Conservation (phyloP, 2,329 filamentous ascomycete species). For the Fusarium chaquense region DNA sequence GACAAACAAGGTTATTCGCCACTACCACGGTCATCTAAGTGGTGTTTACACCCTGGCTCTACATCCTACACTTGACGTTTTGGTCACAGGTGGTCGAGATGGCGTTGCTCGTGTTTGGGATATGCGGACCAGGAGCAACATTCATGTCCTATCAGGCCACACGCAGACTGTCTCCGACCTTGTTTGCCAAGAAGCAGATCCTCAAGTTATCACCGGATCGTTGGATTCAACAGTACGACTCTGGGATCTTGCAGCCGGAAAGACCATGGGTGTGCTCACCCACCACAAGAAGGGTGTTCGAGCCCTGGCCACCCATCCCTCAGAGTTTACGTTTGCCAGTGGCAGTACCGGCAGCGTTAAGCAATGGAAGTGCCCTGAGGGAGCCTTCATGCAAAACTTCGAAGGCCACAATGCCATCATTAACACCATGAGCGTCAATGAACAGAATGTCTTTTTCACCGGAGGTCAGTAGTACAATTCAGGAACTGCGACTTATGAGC, state of each 20-base stretch:
- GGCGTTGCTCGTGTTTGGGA: slow-evolving; percentile 98
- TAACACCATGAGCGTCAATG: slow-evolving; percentile 92
- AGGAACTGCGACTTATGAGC: background rate
- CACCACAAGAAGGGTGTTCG: slow-evolving; percentile 99
- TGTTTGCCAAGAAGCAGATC: slow-evolving; percentile 94
- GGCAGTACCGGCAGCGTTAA: slow-evolving; percentile 95
- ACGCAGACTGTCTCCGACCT: slow-evolving; percentile 90
- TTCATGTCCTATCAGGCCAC: slow-evolving; percentile 93
- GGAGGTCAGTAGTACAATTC: slow-evolving; percentile 65
- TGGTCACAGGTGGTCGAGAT: slow-evolving; percentile 94
- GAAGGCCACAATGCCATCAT: slow-evolving; percentile 97
- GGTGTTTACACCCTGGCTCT: slow-evolving; percentile 93
- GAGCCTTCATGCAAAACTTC: slow-evolving; percentile 99
- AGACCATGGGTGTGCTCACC: slow-evolving; percentile 94
- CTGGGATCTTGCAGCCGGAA: slow-evolving; percentile 96
- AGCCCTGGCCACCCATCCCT: slow-evolving; percentile 84
- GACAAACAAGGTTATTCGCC: slow-evolving; percentile 98
- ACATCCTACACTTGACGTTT: slow-evolving; percentile 94
- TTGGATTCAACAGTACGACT: slow-evolving; percentile 91
- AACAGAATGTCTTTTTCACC: slow-evolving; percentile 94
- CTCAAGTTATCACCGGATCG: slow-evolving; percentile 93
- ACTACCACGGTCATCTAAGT: slow-evolving; percentile 96
- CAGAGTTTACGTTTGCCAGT: slow-evolving; percentile 95
- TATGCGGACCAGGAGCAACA: slow-evolving; percentile 95
- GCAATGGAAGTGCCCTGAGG: slow-evolving; percentile 99